Conservation (phyloP, 345 rosid genomes). For the Iberis pinnata region DNA sequence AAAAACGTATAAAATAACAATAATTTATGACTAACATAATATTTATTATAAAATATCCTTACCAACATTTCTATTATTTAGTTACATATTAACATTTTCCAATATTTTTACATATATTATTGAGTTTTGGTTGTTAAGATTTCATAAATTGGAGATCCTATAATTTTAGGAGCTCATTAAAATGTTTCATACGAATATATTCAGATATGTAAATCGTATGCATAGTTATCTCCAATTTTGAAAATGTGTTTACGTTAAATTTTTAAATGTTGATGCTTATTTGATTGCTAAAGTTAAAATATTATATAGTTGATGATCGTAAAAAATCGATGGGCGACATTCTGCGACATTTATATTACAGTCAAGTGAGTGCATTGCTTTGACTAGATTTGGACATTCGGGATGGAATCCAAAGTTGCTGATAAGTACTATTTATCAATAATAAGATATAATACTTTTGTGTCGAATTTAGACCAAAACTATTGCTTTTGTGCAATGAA, state of each 20-base stretch:
- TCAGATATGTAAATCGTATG: too few relatives aligned
- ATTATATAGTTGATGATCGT: neutral
- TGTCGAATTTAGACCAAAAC: slow-evolving; percentile 10
- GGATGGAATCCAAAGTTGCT: slow-evolving; percentile 16
- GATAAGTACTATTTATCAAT: neutral
- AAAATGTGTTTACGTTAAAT: neutral
- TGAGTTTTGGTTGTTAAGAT: too few relatives aligned
- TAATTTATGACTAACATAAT: too few relatives aligned
- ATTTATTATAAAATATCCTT: too few relatives aligned
- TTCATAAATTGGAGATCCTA: too few relatives aligned
- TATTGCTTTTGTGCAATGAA: slow-evolving; percentile 21
- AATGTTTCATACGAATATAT: too few relatives aligned
- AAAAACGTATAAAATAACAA: too few relatives aligned
- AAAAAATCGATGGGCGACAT: neutral
- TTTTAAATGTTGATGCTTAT: neutral
- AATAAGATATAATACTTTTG: neutral
- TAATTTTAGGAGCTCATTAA: too few relatives aligned
- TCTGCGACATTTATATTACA: neutral
- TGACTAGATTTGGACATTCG: neutral
- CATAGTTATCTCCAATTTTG: neutral
- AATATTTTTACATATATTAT: too few relatives aligned
- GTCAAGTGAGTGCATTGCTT: slow-evolving; percentile 9
- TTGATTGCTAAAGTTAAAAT: neutral
- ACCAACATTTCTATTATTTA: too few relatives aligned
- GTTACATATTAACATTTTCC: too few relatives aligned